A percentile compares a stretch with the other conserved stretches of the same genome.
phyloP scores from a whole-genome alignment of 192 early-diverging fungal genomes.

The Mortierella antarctica region DNA sequence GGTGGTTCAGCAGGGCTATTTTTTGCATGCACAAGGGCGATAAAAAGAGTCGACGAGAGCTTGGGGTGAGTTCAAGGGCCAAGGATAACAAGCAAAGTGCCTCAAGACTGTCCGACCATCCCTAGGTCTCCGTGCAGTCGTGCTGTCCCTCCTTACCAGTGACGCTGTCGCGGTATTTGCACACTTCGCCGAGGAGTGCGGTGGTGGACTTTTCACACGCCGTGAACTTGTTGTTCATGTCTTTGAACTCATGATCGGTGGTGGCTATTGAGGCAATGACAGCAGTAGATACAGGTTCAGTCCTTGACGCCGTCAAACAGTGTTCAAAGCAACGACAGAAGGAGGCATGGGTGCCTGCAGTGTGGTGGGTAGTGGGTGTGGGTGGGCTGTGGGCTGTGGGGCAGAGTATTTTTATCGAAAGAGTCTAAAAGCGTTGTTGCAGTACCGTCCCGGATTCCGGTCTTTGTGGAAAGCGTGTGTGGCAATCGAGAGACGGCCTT shows the following conservation, averaged over 20 bases:
- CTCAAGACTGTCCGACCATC: background rate
- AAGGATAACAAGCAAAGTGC: background rate
- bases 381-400: conserved; percentile 8
- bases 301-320: too few relatives aligned
- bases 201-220: conserved; percentile 45
- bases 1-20: conserved; percentile 51
- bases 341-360: too few relatives aligned
- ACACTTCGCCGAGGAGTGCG: conserved; percentile 17
- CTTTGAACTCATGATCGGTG: conserved; percentile 46
- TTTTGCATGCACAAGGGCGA: background rate
- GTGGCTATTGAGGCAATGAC: conserved; percentile 15
- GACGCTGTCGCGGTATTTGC: conserved; percentile 52
- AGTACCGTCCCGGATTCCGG: conserved; percentile 49
- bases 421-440: background rate
- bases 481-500: conserved; percentile 52
- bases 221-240: conserved; percentile 36
- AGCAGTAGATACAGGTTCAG: too few relatives aligned
- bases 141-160: conserved; percentile 22
- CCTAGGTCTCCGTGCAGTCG: background rate
- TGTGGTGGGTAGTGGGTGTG: too few relatives aligned
- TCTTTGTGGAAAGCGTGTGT: conserved; percentile 48
- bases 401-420: background rate
- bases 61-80: background rate
- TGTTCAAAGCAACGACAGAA: too few relatives aligned
- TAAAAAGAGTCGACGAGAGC: background rate